Evolutionary conservation across 495 filamentous ascomycete genomes (phyloP).

Genomic region (Penicillium salamii): DNA sequence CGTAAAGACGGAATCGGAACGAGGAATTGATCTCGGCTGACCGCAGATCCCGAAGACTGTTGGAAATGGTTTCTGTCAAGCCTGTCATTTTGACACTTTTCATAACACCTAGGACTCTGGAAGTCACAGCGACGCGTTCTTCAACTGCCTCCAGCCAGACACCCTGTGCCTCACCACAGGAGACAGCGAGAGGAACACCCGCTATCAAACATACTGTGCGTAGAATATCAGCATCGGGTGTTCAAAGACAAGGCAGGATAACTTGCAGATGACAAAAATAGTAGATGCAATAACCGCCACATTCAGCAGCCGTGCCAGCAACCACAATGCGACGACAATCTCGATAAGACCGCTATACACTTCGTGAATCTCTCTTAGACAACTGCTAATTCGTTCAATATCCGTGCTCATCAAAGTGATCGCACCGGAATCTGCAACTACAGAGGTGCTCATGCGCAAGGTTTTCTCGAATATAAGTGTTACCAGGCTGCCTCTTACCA

Average conservation of each 20-base stretch:
- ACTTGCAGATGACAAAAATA: conserved; percentile 41
- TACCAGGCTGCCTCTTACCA: conserved; percentile 51
- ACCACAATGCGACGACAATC: conserved; percentile 49
- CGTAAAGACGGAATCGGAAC: conserved; percentile 11
- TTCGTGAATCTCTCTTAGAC: conserved; percentile 42
- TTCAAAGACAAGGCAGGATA: no score
- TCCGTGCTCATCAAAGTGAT: conserved; percentile 61
- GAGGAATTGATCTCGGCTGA: conserved; percentile 16
- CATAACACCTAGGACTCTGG: conserved; percentile 49
- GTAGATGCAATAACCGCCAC: conserved; percentile 44
- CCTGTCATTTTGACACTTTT: conserved; percentile 61
- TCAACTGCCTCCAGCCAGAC: conserved; percentile 54
- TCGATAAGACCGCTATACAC: conserved; percentile 51
- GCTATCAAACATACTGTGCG: conserved; percentile 21
- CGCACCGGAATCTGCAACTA: conserved; percentile 42
- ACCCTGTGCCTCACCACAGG: conserved; percentile 17
- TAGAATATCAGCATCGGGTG: no score
- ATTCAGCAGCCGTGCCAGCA: conserved; percentile 52
- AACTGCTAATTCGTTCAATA: conserved; percentile 42
- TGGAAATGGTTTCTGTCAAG: conserved; percentile 36
- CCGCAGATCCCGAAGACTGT: conserved; percentile 29
- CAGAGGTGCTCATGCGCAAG: conserved; percentile 32
- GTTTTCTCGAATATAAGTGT: conserved; percentile 49
- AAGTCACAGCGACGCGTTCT: conserved; percentile 49
- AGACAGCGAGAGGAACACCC: conserved; percentile 17